These are phyloP conservation scores for Salix koriyanagi DNA, from an alignment of 345 rosid species.

Conservation along the genomic window DNA sequence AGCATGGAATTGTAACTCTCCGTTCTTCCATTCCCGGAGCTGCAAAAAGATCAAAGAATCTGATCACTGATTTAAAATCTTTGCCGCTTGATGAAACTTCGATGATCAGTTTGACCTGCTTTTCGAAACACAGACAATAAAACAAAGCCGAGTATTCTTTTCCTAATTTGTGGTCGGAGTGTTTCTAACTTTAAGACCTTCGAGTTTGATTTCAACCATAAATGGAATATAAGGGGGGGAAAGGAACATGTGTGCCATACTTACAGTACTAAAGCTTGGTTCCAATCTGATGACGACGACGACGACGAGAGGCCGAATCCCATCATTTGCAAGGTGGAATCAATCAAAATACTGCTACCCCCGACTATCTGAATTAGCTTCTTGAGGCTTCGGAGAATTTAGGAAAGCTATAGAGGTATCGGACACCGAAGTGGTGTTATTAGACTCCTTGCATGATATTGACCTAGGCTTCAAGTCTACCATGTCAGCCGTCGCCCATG, in stretches of 20 bases:
- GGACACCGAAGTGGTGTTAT: constrained; percentile 7
- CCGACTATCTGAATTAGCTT: constrained; percentile 31
- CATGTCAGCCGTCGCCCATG: constrained; percentile 10
- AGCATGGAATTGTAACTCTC: constrained; percentile 18
- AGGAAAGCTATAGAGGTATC: constrained; percentile 23
- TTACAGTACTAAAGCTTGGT: constrained; percentile 44
- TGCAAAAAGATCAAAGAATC: not conserved
- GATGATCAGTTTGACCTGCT: constrained; percentile 23
- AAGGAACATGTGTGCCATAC: not conserved
- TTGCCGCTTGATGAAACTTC: not conserved
- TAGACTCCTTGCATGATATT: constrained; percentile 22
- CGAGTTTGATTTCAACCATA: constrained; percentile 3
- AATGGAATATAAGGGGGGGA: not conserved
- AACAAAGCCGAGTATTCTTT: not conserved
- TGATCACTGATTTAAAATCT: not conserved
- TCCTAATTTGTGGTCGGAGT: constrained; percentile 24
- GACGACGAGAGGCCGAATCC: constrained; percentile 36
- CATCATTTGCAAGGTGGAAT: constrained; percentile 44
- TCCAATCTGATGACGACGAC: constrained; percentile 37
- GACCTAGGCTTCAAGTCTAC: constrained; percentile 35
- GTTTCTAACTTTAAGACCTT: constrained; percentile 6
- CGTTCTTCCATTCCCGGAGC: constrained; percentile 16
- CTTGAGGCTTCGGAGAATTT: constrained; percentile 18
- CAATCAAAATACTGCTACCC: constrained; percentile 36
- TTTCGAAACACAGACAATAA: not conserved